Conservation (phyloP, 257 asterid genomes). For the Nicotiana otophora region DNA sequence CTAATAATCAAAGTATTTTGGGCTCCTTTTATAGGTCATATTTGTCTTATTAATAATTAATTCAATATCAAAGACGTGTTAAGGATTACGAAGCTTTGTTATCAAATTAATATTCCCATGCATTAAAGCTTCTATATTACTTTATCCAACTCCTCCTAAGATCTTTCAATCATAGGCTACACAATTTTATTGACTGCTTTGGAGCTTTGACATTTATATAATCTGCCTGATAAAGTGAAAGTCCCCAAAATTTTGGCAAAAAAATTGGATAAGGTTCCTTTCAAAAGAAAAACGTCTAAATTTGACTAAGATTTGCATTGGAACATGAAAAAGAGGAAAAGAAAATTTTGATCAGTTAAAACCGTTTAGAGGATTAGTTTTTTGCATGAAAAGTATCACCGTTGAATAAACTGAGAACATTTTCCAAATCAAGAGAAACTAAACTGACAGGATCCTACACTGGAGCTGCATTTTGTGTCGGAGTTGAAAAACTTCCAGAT, state of each 20-base stretch:
- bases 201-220: background rate
- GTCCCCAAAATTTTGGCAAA: background rate
- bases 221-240: background rate
- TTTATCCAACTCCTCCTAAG: background rate
- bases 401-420: background rate
- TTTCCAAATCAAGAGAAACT: background rate
- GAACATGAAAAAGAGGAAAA: background rate
- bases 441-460: no score
- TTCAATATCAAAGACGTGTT: background rate
- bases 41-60: background rate
- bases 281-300: background rate
- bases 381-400: background rate
- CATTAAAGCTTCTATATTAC: background rate
- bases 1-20: conserved; percentile 2
- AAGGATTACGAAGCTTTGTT: background rate
- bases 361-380: background rate
- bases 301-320: conserved; percentile 6
- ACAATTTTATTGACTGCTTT: background rate
- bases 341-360: background rate
- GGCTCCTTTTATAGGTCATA: background rate
- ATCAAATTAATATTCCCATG: background rate
- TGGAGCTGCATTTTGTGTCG: background rate
- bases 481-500: background rate
- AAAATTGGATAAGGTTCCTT: background rate
- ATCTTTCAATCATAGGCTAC: background rate